Evolutionary conservation across 352 stramenopile species (phyloP), one percentile per base, ranked within the genome.

Genomic region (Aphanomyces euteiches): DNA sequence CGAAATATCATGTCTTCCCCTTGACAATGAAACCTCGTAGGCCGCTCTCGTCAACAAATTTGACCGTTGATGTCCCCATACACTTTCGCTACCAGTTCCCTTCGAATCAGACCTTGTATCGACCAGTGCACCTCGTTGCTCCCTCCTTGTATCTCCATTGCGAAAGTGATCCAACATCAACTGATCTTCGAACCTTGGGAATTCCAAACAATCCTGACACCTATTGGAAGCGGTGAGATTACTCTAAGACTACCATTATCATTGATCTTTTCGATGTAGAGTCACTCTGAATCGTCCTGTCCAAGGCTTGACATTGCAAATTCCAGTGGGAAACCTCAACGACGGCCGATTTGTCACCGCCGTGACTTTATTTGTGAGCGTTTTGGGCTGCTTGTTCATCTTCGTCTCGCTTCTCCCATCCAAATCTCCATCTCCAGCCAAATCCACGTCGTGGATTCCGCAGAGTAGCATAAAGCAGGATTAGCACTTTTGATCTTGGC

Each of bases 1-100:
- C 45, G 13, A 53, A 19, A 19, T 15, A 53, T 28, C 28, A 28
- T 28, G 28, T 28, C 28, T 28, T 28, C 28, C 28, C 28, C 28
- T 28, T 28, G 28, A 28, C 28, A 53, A 53, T n/a, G 45, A 53
- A 53, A 15, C 45, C n/a, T n/a, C 2, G 21, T 61, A 61, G 54
- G 21, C 34, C 17, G 6, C 28, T 61, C 17, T 13, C 28, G 7
- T 10, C 7, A 19, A 10, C 17, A 21, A 40, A 8, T 12, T 74
- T 56, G 7, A 28, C 39, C 15, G 21, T 72, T 19, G 61, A 73
- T 4, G 75, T 76, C 45, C 75, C 75, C 3, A 73, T 80, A 8
- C 75, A 80, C 21, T 72, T 80, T 34, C 70, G 75, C 0, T 80
- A 80, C 59, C 75, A 80, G 38, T 80, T 74, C 15, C 75, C 75